A percentile compares a stretch with the other conserved stretches of the same genome.
These are phyloP conservation scores for Sesbania bispinosa DNA, from an alignment of 306 rosid genomes.

Conservation along the genomic window DNA sequence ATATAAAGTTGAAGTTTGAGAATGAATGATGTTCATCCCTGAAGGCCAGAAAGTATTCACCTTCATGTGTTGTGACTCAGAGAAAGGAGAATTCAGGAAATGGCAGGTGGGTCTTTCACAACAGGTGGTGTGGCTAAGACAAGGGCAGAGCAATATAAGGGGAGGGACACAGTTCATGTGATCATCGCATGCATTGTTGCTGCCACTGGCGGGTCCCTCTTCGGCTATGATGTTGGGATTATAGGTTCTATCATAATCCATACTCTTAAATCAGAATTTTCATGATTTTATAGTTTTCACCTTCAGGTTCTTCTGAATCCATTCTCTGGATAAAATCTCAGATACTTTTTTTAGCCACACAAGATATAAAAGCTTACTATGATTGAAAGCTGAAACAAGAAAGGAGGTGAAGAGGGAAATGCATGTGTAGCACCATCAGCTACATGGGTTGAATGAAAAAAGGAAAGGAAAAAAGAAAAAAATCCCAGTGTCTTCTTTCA, in stretches of 20 bases:
- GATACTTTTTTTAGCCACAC: background rate
- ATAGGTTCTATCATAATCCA: slow-evolving; percentile 49
- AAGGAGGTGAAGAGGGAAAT: background rate
- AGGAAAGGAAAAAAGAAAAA: background rate
- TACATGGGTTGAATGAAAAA: background rate
- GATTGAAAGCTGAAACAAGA: background rate
- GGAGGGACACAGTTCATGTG: slow-evolving; percentile 62
- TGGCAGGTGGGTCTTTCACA: slow-evolving; percentile 65
- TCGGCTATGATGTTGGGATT: slow-evolving; percentile 84
- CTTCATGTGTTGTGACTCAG: background rate
- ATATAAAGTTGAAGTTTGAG: background rate
- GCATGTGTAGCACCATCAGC: background rate
- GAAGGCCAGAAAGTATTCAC: background rate
- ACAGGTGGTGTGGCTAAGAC: slow-evolving; percentile 55
- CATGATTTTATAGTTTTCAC: background rate
- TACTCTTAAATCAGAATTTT: background rate
- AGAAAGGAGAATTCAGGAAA: slow-evolving; percentile 30
- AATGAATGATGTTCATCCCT: background rate
- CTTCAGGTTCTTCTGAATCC: background rate
- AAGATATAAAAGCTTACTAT: background rate
- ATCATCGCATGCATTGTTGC: slow-evolving; percentile 71
- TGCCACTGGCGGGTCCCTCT: slow-evolving; percentile 75
- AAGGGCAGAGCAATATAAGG: slow-evolving; percentile 64
- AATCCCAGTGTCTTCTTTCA: background rate
- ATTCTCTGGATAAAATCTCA: background rate